phyloP scores from a whole-genome alignment of 176 grass and related monocot genomes.

The Leersia perrieri region DNA sequence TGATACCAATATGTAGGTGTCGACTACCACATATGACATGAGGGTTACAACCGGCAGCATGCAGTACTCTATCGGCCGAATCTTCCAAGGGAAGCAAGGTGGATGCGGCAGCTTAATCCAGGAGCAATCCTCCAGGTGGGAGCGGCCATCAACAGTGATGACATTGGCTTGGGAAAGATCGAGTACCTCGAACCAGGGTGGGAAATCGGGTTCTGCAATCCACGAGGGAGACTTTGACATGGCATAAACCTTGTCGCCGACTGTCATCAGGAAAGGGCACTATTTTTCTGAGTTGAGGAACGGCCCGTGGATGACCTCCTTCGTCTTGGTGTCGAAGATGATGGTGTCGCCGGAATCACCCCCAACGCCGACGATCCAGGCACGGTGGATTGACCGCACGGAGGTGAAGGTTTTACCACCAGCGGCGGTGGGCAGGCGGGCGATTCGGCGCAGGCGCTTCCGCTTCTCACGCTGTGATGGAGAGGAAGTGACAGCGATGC shows the following conservation, averaged over 20 bases:
- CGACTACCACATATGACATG: neutral
- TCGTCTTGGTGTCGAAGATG: neutral
- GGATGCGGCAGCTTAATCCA: neutral
- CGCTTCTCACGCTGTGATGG: too few relatives aligned
- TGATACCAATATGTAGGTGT: neutral
- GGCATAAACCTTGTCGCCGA: neutral
- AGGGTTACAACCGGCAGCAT: neutral
- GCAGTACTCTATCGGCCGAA: neutral
- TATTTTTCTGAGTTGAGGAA: neutral
- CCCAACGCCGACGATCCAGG: neutral
- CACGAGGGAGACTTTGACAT: neutral
- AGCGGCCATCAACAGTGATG: neutral
- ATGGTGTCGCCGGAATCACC: neutral
- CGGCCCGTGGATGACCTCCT: neutral
- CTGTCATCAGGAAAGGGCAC: neutral
- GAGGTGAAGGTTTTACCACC: neutral
- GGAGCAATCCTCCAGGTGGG: neutral
- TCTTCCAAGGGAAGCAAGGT: neutral
- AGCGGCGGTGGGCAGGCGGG: neutral
- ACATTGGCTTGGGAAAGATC: neutral
- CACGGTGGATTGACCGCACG: neutral
- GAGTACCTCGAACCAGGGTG: constrained; percentile 17
- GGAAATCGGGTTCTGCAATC: neutral
- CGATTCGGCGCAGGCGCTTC: neutral
- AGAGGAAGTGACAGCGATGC: neutral